Base-by-base conservation (phyloP, 2,329 filamentous ascomycete genomes). In the Trichoderma simmonsii region DNA sequence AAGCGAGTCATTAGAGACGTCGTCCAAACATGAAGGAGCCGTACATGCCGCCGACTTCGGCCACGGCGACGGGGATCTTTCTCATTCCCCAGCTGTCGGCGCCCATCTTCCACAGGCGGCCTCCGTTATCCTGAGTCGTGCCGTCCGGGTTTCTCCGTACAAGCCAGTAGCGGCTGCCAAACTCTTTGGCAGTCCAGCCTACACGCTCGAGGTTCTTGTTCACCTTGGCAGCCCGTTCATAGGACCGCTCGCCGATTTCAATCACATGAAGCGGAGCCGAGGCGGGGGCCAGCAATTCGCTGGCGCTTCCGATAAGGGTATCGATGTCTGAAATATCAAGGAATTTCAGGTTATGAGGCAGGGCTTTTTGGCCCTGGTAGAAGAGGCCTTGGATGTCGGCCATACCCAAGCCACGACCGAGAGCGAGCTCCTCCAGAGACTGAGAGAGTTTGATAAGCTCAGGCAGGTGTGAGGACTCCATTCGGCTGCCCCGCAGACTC, bases 41-140 rank as follows among this genome's bases (percentile, higher is more conserved):
- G 79, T 98, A 98, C 79, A 97, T 97, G 74, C 94, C 94, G 77
- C 97, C 96, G 30, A 98, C 92, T 81, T 98, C 95, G 68, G 95
- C 93, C 78, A 90, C 89, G 30, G 93, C 94, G 75, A 98, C 91
- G n/a, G 95, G 97, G 56, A 98, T 87, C 83, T 98, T 96, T 74
- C 92, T 87, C 90, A 94, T 94, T 48, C 93, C 93, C 93, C 93
- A 95, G 83, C 90, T 93, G 76, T 89, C 88, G 63, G 93, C 93
- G 36, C 93, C 93, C 91, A 94, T 92, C 84, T 96, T 96, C 93
- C 93, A 96, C 77, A 84, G 83, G 75, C 90, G 87, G 78, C 92
- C 89, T 70, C 83, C 79, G 70, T 81, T 79, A 73, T 84, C 83
- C 61, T 77, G 75, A 59, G 76, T 78, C 43, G 77, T 75, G 64